phyloP scores from a whole-genome alignment of 305 asterid genomes.

The Euphrasia arctica region DNA sequence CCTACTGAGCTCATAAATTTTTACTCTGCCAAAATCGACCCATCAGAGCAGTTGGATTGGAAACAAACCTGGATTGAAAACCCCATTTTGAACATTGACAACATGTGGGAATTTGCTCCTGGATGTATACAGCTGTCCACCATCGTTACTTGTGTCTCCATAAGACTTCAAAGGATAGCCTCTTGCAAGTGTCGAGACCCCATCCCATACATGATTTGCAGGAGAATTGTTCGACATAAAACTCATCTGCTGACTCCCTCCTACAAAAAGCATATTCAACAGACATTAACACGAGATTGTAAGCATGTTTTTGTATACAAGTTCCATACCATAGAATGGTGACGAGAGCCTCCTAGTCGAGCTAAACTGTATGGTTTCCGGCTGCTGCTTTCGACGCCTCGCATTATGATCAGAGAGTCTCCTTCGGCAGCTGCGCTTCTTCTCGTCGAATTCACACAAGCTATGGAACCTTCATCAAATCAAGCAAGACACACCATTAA shows the following conservation, averaged over 20 bases:
- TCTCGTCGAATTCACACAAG: constrained; percentile 75
- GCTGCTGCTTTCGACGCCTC: constrained; percentile 88
- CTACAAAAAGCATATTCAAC: too few relatives aligned
- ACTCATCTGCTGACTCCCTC: constrained; percentile 48
- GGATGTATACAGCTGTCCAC: constrained; percentile 38
- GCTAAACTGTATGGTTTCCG: constrained; percentile 63
- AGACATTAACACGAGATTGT: too few relatives aligned
- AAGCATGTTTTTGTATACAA: background rate
- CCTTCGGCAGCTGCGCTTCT: constrained; percentile 91
- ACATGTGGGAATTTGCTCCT: constrained; percentile 44
- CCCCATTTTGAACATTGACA: constrained; percentile 11
- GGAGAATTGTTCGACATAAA: constrained; percentile 46
- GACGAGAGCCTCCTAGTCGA: constrained; percentile 51
- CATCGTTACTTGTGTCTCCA: constrained; percentile 37
- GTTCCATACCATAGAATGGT: constrained; percentile 60
- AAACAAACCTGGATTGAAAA: constrained; percentile 3
- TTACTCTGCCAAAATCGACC: background rate
- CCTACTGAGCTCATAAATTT: background rate
- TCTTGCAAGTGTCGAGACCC: constrained; percentile 44
- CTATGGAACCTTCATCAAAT: constrained; percentile 67
- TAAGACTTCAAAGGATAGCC: constrained; percentile 30
- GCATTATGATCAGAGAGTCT: constrained; percentile 93
- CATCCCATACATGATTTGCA: constrained; percentile 42
- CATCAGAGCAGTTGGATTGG: background rate
- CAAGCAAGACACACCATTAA: too few relatives aligned